Conservation (phyloP, 352 stramenopile genomes). For the Globisporangium okanoganense region DNA sequence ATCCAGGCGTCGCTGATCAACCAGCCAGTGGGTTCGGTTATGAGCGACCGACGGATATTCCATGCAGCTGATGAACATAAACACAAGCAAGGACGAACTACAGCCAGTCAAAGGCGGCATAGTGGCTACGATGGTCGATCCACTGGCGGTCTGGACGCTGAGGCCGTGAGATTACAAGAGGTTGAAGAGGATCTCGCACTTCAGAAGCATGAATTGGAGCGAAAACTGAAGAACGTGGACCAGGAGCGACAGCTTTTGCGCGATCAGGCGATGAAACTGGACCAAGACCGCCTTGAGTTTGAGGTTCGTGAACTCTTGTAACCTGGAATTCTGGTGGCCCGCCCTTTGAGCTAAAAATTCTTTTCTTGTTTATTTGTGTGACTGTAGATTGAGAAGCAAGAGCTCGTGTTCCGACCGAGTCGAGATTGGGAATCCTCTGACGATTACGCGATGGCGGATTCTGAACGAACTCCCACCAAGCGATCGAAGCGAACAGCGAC, state of each 20-base stretch:
- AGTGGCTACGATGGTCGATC: neutral
- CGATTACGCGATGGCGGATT: constrained; percentile 2
- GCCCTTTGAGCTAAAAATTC: no score
- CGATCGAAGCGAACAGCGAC: constrained; percentile 11
- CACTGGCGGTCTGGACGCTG: neutral
- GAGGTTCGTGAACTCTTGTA: constrained; percentile 26
- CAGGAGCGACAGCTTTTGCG: constrained; percentile 40
- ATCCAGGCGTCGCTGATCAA: constrained; percentile 53
- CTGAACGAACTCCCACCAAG: constrained; percentile 16
- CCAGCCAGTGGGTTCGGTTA: constrained; percentile 2
- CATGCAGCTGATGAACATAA: neutral
- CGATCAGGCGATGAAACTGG: constrained; percentile 49
- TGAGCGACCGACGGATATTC: neutral
- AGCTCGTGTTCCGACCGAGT: constrained; percentile 21
- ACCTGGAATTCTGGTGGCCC: neutral
- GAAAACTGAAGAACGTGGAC: constrained; percentile 33
- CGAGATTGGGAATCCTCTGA: neutral
- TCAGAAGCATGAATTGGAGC: constrained; percentile 29
- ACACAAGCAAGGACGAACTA: neutral
- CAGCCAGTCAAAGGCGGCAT: neutral
- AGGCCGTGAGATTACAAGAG: constrained; percentile 1
- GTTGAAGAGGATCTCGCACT: constrained; percentile 28
- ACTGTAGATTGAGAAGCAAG: constrained; percentile 37
- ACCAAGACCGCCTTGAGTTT: constrained; percentile 58
- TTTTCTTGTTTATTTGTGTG: no score